phyloP scores from a whole-genome alignment of 495 filamentous ascomycete genomes.

The Corynascus novoguineensis region DNA sequence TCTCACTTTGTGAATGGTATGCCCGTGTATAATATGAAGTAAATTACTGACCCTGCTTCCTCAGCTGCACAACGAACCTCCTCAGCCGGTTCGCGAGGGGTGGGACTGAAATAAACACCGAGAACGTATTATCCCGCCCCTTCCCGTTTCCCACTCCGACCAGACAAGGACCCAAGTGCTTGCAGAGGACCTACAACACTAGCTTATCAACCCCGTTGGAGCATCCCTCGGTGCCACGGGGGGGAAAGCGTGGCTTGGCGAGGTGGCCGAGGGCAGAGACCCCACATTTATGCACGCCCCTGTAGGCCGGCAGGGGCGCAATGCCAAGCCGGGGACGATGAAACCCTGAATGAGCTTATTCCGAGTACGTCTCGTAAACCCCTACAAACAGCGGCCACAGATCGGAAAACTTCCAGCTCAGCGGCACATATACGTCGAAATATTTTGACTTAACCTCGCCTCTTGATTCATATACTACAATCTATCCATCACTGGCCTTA shows the following conservation, averaged over 20 bases:
- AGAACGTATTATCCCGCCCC: conserved; percentile 23
- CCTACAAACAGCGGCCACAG: neutral
- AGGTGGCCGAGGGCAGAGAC: neutral
- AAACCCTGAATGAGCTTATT: conserved; percentile 12
- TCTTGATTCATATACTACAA: neutral
- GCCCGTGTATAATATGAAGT: conserved; percentile 16
- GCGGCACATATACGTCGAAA: neutral
- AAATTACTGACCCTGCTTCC: conserved; percentile 6
- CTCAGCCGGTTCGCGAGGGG: conserved; percentile 27
- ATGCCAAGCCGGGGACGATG: conserved; percentile 9
- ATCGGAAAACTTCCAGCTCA: conserved; percentile 5
- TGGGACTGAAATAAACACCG: conserved; percentile 18
- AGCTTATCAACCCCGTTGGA: neutral
- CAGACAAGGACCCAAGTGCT: conserved; percentile 2
- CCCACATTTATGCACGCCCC: neutral
- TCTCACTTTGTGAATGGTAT: conserved; percentile 27
- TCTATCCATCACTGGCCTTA: too few relatives aligned
- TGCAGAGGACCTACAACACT: neutral
- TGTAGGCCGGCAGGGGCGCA: neutral
- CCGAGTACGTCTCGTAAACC: neutral
- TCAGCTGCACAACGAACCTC: conserved; percentile 11
- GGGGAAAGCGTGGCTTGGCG: neutral
- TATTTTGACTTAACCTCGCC: neutral
- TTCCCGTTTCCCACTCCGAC: conserved; percentile 3
- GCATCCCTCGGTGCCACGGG: neutral